These are phyloP conservation scores for Eleusine indica DNA, from an alignment of 176 grass and related monocot species.

Conservation along the genomic window DNA sequence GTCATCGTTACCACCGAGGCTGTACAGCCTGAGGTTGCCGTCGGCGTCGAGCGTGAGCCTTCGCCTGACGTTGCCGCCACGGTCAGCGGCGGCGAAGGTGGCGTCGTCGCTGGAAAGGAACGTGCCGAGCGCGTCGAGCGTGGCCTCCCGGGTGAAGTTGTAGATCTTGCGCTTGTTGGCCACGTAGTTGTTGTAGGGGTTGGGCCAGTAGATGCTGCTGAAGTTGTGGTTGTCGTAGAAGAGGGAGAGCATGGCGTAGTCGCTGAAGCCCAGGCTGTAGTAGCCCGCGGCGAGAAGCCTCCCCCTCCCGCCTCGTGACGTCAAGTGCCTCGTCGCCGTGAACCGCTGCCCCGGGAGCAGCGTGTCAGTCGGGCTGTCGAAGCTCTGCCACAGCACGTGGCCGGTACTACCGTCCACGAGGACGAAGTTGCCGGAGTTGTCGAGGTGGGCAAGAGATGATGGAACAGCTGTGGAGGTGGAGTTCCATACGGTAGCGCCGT, in stretches of 20 bases:
- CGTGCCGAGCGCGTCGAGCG: slow-evolving; percentile 44
- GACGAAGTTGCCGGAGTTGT: slow-evolving; percentile 35
- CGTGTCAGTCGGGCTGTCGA: slow-evolving; percentile 53
- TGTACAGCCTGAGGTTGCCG: slow-evolving; percentile 73
- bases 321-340: slow-evolving; percentile 35
- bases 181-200: slow-evolving; percentile 41
- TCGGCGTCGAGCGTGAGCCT: slow-evolving; percentile 68
- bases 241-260: slow-evolving; percentile 62
- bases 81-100: slow-evolving; percentile 51
- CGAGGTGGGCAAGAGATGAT: slow-evolving; percentile 6
- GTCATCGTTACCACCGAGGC: slow-evolving; percentile 3
- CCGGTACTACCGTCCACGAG: not conserved
- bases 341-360: slow-evolving; percentile 52
- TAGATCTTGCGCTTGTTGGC: slow-evolving; percentile 53
- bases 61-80: slow-evolving; percentile 34
- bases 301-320: slow-evolving; percentile 26
- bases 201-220: slow-evolving; percentile 72
- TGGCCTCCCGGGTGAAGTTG: slow-evolving; percentile 55
- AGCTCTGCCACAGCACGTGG: slow-evolving; percentile 21
- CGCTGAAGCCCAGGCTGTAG: slow-evolving; percentile 60
- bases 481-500: slow-evolving; percentile 48
- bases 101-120: slow-evolving; percentile 65
- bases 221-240: slow-evolving; percentile 56
- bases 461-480: slow-evolving; percentile 26
- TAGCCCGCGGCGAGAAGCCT: slow-evolving; percentile 41